These are phyloP conservation scores for Neonectria punicea DNA, from an alignment of 2,329 filamentous ascomycete species.

Conservation along the genomic window DNA sequence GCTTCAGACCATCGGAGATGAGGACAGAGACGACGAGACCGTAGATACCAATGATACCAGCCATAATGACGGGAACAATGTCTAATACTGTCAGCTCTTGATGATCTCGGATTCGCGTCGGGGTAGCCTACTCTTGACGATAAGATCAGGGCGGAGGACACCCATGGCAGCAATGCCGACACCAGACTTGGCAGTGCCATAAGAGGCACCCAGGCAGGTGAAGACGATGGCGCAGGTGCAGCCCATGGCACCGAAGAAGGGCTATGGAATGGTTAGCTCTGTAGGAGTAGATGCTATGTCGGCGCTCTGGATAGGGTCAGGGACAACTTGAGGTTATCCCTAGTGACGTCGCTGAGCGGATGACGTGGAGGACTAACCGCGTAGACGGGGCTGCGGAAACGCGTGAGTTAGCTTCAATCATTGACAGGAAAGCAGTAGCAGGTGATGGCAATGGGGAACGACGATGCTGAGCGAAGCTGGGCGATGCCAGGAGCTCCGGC, in stretches of 20 bases:
- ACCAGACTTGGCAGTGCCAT: constrained; percentile 99
- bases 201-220: constrained; percentile 95
- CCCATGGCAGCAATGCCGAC: constrained; percentile 98
- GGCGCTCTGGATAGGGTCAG: constrained; percentile 28
- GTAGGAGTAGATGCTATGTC: constrained; percentile 28
- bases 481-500: constrained; percentile 44
- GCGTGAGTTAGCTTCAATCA: constrained; percentile 56
- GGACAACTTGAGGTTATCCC: constrained; percentile 32
- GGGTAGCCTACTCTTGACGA: constrained; percentile 90
- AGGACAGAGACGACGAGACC: constrained; percentile 88
- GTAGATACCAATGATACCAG: constrained; percentile 99
- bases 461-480: constrained; percentile 16
- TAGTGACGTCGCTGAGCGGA: constrained; percentile 47
- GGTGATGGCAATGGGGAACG: constrained; percentile 18
- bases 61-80: constrained; percentile 99
- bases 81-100: constrained; percentile 63
- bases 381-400: constrained; percentile 84
- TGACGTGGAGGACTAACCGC: constrained; percentile 79
- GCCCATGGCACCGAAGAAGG: constrained; percentile 98
- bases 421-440: constrained; percentile 15
- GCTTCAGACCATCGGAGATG: constrained; percentile 81
- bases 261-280: constrained; percentile 57
- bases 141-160: constrained; percentile 96
- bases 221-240: constrained; percentile 97
- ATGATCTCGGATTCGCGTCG: background rate